These are phyloP conservation scores for Salix dunnii DNA, from an alignment of 345 rosid species.

Conservation along the genomic window DNA sequence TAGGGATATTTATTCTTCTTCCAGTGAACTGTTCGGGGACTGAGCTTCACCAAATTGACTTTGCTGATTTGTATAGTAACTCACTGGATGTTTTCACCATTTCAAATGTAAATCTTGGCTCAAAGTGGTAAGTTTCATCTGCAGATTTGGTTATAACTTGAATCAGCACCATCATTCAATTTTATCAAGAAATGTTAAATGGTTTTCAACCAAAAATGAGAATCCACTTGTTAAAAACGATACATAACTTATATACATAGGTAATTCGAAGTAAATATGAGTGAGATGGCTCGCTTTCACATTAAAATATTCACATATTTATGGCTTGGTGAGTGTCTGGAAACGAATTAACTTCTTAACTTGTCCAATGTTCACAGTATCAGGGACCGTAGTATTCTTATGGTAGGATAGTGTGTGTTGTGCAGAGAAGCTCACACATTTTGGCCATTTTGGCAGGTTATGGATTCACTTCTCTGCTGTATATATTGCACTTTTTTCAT, in stretches of 20 bases:
- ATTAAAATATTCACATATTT: not conserved
- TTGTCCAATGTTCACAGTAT: not conserved
- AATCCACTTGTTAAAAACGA: not conserved
- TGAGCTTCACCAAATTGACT: slow-evolving; percentile 58
- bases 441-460: slow-evolving; percentile 55
- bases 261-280: not conserved
- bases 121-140: slow-evolving; percentile 45
- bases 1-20: slow-evolving; percentile 82
- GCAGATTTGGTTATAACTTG: not conserved
- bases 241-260: not conserved
- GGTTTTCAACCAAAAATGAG: not conserved
- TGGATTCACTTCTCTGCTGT: slow-evolving; percentile 86
- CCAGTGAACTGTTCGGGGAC: slow-evolving; percentile 80
- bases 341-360: not conserved
- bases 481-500: slow-evolving; percentile 61
- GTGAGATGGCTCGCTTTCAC: not conserved
- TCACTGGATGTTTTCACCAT: slow-evolving; percentile 84
- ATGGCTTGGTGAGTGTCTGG: not conserved
- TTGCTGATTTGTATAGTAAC: slow-evolving; percentile 55
- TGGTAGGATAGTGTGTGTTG: not conserved
- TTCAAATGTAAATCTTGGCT: slow-evolving; percentile 66
- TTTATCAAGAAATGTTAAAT: not conserved
- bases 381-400: not conserved
- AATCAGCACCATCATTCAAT: not conserved
- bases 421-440: slow-evolving; percentile 13